Evolutionary conservation across 1,284 basidiomycete species (phyloP).

Genomic region (Tetrapyrgos nigripes): DNA sequence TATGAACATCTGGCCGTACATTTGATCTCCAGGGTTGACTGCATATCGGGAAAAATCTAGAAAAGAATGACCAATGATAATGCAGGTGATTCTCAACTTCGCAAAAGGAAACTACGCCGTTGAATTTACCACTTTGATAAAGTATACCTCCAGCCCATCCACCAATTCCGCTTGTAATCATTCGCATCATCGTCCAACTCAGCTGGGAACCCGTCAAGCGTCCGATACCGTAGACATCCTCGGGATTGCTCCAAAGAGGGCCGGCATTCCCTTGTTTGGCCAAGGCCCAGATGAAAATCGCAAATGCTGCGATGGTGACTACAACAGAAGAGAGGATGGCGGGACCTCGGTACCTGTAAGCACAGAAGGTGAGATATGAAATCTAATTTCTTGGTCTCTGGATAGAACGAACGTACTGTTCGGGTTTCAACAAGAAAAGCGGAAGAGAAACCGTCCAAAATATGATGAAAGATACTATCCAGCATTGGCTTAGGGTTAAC

Average conservation of each 20-base stretch:
- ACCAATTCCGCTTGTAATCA: slow-evolving; percentile 37
- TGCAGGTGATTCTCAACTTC: not conserved
- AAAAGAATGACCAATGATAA: not conserved
- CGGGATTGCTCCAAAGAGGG: slow-evolving; percentile 35
- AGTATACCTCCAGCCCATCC: slow-evolving; percentile 40
- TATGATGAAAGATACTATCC: slow-evolving; percentile 32
- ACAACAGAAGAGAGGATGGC: slow-evolving; percentile 33
- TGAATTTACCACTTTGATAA: slow-evolving; percentile 36
- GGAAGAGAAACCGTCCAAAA: slow-evolving; percentile 33
- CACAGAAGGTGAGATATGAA: no score
- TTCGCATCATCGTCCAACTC: slow-evolving; percentile 39
- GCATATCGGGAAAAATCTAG: slow-evolving; percentile 42
- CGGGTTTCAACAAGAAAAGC: slow-evolving; percentile 29
- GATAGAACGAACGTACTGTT: slow-evolving; percentile 16
- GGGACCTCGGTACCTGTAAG: slow-evolving; percentile 33
- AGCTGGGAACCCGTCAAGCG: slow-evolving; percentile 30
- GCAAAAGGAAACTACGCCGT: not conserved
- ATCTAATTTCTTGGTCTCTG: not conserved
- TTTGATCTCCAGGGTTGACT: slow-evolving; percentile 33
- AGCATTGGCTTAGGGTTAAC: slow-evolving; percentile 18
- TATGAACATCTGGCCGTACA: slow-evolving; percentile 38
- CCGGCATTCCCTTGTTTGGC: slow-evolving; percentile 39
- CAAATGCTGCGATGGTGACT: slow-evolving; percentile 35
- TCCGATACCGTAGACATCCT: slow-evolving; percentile 31
- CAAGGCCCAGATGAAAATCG: slow-evolving; percentile 41